Evolutionary conservation across 106 monocot genomes (phyloP).

Genomic region (Allium cepa): DNA sequence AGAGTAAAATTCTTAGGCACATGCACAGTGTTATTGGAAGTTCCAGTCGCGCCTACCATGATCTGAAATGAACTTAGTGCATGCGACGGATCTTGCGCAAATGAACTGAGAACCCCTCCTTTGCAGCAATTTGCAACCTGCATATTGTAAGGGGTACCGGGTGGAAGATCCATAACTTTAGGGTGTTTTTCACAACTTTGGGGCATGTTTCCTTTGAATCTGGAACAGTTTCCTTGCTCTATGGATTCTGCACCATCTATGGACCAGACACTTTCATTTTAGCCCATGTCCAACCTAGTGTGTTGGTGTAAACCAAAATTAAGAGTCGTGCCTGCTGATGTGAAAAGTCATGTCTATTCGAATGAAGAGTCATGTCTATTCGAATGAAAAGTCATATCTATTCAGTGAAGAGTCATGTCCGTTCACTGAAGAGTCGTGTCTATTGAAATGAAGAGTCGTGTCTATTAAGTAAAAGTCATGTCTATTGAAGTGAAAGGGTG

Average conservation of each 20-base stretch:
- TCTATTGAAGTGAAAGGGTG: too few relatives aligned
- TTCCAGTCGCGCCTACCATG: constrained; percentile 58
- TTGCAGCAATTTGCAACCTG: constrained; percentile 89
- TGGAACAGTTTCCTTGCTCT: constrained; percentile 83
- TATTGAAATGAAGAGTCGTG: too few relatives aligned
- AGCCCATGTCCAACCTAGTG: constrained; percentile 66
- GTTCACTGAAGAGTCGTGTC: too few relatives aligned
- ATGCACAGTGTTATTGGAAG: constrained; percentile 59
- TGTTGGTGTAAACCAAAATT: too few relatives aligned
- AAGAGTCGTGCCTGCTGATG: too few relatives aligned
- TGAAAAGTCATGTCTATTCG: too few relatives aligned
- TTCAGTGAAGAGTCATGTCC: too few relatives aligned
- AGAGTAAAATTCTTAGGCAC: constrained; percentile 54
- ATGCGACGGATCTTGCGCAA: constrained; percentile 55
- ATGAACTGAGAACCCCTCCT: constrained; percentile 63
- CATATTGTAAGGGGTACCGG: constrained; percentile 88
- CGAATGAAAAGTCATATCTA: too few relatives aligned
- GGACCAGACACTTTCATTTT: constrained; percentile 81
- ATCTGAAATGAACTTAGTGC: constrained; percentile 63
- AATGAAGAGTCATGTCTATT: too few relatives aligned
- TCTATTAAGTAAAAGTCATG: too few relatives aligned
- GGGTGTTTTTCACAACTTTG: constrained; percentile 66
- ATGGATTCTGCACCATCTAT: constrained; percentile 68
- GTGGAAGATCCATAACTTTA: constrained; percentile 57
- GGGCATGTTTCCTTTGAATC: constrained; percentile 53